Evolutionary conservation across 2,329 filamentous ascomycete genomes (phyloP), one percentile per base, ranked within the genome.

Genomic region (Lasiodiplodia hormozganensis): DNA sequence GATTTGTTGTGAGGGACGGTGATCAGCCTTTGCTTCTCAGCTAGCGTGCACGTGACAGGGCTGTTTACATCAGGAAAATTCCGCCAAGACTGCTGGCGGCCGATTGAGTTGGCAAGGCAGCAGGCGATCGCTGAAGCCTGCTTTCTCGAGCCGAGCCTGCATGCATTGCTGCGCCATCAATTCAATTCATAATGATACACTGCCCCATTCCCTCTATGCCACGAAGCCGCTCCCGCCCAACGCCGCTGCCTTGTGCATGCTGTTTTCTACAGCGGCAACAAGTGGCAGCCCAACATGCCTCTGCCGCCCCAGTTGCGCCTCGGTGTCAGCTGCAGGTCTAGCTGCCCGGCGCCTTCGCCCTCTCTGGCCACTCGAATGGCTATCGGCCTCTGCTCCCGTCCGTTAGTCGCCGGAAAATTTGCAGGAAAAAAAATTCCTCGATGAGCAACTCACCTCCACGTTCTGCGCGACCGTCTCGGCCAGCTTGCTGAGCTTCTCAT

Each of bases 381-480:
- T 56, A 65, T 56, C 56, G 65, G 40, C n/a, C 64, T 36, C 62
- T 68, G 40, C 16, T 16, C 21, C 54, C 62, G 28, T 56, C 52
- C 54, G 60, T 64, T 60, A 51, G 31, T 62, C 47, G 38, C 71
- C 57, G 34, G n/a, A n/a, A 8, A 21, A 47, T 10, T 49, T 18
- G 34, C 18, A 31, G 40, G 8, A 47, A 52, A 23, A 49, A 28
- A 34, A n/a, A 7, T 11, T 6, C 16, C 10, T 18, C 16, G 25
- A 21, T 11, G n/a, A 21, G 56, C 56, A 70, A 87, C 92, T 84
- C 86, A 96, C 94, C 72, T 91, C 93, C 85, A 97, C 92, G 75
- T 93, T 97, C 71, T 91, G 91, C 76, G 94, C 91, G 0, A 99
- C 95, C 69, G 91, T 90, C 76, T 97, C 92, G n/a, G 90, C 93